Percentiles rank a stretch among this genome's conserved stretches.
These are phyloP conservation scores for Penicillium chermesinum DNA, from an alignment of 495 filamentous ascomycete genomes.

Conservation along the genomic window DNA sequence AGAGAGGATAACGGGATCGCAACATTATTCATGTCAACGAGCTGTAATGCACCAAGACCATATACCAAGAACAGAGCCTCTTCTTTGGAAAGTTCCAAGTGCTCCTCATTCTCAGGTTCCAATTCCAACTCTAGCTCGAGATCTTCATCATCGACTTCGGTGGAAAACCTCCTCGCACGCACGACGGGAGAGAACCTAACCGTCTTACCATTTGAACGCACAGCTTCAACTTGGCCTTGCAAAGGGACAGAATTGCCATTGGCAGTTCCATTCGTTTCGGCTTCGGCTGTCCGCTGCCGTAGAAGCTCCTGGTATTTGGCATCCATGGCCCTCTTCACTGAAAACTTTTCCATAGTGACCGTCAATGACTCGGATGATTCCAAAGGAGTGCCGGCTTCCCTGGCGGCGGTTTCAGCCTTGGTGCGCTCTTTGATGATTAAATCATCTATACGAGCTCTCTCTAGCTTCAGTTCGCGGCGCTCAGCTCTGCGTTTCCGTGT, in stretches of 20 bases:
- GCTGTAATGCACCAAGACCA: slow-evolving; percentile 67
- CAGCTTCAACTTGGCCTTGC: slow-evolving; percentile 1
- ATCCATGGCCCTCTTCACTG: slow-evolving; percentile 39
- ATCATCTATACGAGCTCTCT: slow-evolving; percentile 78
- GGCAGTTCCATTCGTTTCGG: not conserved
- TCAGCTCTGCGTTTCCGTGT: slow-evolving; percentile 75
- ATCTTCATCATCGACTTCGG: slow-evolving; percentile 19
- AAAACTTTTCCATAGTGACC: slow-evolving; percentile 30
- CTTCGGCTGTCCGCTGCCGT: not conserved
- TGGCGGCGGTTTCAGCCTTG: slow-evolving; percentile 52
- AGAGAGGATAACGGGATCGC: slow-evolving; percentile 41
- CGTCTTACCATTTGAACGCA: slow-evolving; percentile 45
- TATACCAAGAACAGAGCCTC: slow-evolving; percentile 92
- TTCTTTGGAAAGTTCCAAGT: slow-evolving; percentile 82
- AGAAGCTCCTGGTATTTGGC: slow-evolving; percentile 26
- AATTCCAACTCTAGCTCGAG: slow-evolving; percentile 17
- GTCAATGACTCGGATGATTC: slow-evolving; percentile 14
- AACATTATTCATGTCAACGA: slow-evolving; percentile 51
- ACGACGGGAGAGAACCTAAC: slow-evolving; percentile 61
- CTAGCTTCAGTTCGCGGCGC: slow-evolving; percentile 77
- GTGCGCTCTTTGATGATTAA: slow-evolving; percentile 71
- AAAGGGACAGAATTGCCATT: slow-evolving; percentile 11
- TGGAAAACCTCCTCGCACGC: slow-evolving; percentile 52
- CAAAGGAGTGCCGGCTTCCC: slow-evolving; percentile 19
- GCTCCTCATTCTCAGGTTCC: slow-evolving; percentile 69